These are phyloP conservation scores for Eutrema heterophyllum DNA, from an alignment of 345 rosid genomes.

Conservation along the genomic window DNA sequence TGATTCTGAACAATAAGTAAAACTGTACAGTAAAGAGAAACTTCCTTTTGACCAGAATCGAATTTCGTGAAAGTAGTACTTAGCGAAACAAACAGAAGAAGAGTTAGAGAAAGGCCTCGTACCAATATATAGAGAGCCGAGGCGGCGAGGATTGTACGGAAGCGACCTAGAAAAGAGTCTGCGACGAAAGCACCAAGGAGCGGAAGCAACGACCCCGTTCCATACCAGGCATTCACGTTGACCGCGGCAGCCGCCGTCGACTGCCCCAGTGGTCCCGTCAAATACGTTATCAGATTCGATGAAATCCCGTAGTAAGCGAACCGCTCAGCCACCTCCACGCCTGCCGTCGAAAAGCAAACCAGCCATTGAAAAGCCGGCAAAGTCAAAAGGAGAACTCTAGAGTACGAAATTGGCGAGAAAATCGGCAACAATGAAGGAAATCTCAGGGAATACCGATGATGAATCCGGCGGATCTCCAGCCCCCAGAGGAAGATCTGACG, in stretches of 20 bases:
- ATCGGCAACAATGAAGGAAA: not conserved
- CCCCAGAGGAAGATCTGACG: constrained; percentile 34
- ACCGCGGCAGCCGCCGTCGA: constrained; percentile 48
- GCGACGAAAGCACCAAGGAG: constrained; percentile 50
- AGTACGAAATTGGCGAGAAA: not conserved
- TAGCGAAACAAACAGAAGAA: not conserved
- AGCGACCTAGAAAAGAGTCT: constrained; percentile 49
- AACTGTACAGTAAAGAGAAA: not conserved
- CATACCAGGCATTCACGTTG: constrained; percentile 50
- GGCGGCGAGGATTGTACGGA: constrained; percentile 44
- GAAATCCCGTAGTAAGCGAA: constrained; percentile 43
- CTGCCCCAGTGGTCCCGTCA: constrained; percentile 46
- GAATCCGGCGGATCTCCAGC: constrained; percentile 52
- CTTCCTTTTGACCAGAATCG: not conserved
- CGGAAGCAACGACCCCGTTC: constrained; percentile 42
- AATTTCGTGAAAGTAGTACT: not conserved
- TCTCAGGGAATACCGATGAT: constrained; percentile 31
- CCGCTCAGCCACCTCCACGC: constrained; percentile 51
- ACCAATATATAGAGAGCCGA: constrained; percentile 44
- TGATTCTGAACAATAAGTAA: not conserved
- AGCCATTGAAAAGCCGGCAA: not conserved
- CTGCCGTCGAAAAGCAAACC: constrained; percentile 16
- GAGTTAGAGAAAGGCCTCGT: not conserved
- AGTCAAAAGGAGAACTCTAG: not conserved
- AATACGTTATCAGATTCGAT: constrained; percentile 42